These are phyloP conservation scores for Trichosporon sp. DNA, from an alignment of 1,284 basidiomycete genomes.

Conservation along the genomic window DNA sequence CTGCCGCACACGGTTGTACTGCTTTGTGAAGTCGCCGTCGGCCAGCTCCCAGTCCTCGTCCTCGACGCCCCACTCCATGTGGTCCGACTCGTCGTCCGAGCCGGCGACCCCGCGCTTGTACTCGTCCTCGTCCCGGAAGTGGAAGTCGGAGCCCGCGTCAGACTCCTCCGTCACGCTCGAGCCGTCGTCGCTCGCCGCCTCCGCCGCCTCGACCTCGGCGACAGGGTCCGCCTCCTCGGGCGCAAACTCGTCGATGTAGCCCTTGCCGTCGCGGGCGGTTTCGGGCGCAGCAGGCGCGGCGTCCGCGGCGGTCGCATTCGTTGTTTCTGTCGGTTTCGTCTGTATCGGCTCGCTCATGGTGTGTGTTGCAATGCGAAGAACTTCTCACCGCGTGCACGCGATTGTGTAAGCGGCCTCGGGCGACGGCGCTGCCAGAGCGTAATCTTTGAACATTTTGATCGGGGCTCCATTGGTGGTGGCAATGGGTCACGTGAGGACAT, in stretches of 20 bases:
- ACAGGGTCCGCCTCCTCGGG: conserved; percentile 8
- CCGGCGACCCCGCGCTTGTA: conserved; percentile 38
- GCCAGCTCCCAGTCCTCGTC: conserved; percentile 91
- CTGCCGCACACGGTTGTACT: conserved; percentile 86
- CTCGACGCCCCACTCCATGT: conserved; percentile 58
- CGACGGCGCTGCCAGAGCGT: not conserved
- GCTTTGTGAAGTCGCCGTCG: conserved; percentile 83
- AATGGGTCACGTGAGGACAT: not conserved
- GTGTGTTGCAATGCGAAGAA: not conserved
- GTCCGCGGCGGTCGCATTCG: not conserved
- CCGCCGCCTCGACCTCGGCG: not conserved
- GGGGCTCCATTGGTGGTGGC: conserved; percentile 4
- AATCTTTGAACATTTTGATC: conserved; percentile 7
- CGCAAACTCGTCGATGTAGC: conserved; percentile 28
- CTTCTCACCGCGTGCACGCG: not conserved
- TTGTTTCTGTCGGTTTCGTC: not conserved
- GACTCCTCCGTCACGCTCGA: conserved; percentile 31
- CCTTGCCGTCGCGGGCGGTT: conserved; percentile 17
- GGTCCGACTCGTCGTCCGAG: conserved; percentile 44
- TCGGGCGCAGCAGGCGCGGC: not conserved
- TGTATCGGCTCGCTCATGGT: conserved; percentile 6
- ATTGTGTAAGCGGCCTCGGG: not conserved
- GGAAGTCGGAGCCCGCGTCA: not conserved
- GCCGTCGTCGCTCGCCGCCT: conserved; percentile 18
- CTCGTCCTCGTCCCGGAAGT: conserved; percentile 8